Base-by-base conservation (phyloP, 78 protist genomes). In the Salpingoeca rosetta region DNA sequence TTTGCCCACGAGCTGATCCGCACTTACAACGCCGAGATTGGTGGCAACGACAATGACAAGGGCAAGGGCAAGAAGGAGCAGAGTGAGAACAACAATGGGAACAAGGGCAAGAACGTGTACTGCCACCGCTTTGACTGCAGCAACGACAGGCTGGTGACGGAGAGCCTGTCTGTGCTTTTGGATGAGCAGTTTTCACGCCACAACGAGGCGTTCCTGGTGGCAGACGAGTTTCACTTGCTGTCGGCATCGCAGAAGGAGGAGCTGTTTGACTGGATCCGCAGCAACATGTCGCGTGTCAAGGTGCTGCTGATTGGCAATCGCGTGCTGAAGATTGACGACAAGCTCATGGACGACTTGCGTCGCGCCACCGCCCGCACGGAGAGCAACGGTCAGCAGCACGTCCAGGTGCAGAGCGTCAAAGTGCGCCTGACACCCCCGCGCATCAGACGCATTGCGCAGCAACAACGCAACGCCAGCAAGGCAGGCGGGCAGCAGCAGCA, bases 261-360 rank as follows among this genome's bases (percentile, higher is more conserved):
- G 77, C 77, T 73, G 77, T 73, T 73, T 35, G 3, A 24, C 12
- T 73, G 77, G 77, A 35, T 73, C 2, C 7, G 37, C 12, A 10
- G 37, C 3, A 10, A 24, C 26, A 3, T 73, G 28, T 26, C 37
- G 37, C 3, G 40, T 7, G 37, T 73, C 26, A 24, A 35, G 12
- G 77, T 73, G 77, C 77, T 73, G 77, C 77, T 73, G 7, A 73
- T 73, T 73, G 77, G 77, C 77, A 73, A 73, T 35, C 77, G 77
- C 26, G 12, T 26, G 77, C 77, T 73, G 36, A 10, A 24, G 10
- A 7, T 26, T 26, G 77, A 73, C 36, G 22, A 3, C 22, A 10
- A 26, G 38, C 77, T 73, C 38, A 11, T 73, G 37, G 36, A 35
- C 28, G 77, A 73, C 22, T 24, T 73, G 12, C 26, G 77, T 73